phyloP scores from a whole-genome alignment of 2,329 filamentous ascomycete genomes.

The Stromatinia cepivora region DNA sequence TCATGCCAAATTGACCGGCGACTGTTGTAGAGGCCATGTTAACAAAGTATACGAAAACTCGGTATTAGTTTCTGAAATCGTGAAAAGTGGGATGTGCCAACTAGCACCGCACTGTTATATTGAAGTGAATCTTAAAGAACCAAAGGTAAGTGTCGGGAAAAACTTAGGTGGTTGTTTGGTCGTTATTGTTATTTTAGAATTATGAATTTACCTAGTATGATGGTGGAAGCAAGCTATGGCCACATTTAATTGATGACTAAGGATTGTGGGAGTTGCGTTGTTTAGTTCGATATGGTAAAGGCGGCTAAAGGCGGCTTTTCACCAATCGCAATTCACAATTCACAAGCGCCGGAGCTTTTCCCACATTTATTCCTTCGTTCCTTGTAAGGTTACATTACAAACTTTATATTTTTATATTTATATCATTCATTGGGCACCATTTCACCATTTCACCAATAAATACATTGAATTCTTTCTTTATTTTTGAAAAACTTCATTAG shows the following conservation, averaged over 20 bases:
- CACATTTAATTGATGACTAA: slow-evolving; percentile 8
- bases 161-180: not conserved
- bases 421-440: not conserved
- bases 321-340: not conserved
- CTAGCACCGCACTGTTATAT: not conserved
- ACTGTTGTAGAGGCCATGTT: slow-evolving; percentile 33
- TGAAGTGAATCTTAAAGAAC: not conserved
- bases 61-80: not conserved
- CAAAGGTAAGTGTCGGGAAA: too few relatives aligned
- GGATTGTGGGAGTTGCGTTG: not conserved
- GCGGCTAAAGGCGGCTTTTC: too few relatives aligned
- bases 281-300: not conserved
- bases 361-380: not conserved
- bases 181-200: not conserved
- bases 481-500: not conserved
- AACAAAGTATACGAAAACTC: not conserved
- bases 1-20: slow-evolving; percentile 50
- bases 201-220: too few relatives aligned
- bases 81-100: not conserved
- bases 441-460: not conserved
- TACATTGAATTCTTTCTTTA: not conserved
- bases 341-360: not conserved
- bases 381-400: not conserved
- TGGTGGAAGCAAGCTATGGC: slow-evolving; percentile 11
- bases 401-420: not conserved